phyloP scores from a whole-genome alignment of 441 rosid species.

The Monsonia emarginata region DNA sequence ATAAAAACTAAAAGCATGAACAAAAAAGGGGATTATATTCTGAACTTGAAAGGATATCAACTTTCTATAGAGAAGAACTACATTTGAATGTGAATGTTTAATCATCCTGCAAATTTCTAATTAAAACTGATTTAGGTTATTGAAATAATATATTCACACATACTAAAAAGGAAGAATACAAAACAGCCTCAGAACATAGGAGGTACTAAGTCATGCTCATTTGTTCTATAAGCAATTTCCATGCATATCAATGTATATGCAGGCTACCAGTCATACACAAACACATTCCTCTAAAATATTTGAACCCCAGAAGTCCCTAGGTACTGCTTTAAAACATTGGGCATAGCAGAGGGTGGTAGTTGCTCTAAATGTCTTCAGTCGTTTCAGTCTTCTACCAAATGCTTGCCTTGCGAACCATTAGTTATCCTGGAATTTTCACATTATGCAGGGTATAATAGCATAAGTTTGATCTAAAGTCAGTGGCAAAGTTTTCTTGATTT shows the following conservation, averaged over 20 bases:
- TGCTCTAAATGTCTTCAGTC: background rate
- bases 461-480: background rate
- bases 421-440: background rate
- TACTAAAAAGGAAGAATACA: too few relatives aligned
- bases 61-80: background rate
- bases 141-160: too few relatives aligned
- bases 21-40: background rate
- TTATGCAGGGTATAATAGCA: background rate
- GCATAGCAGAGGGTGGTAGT: background rate
- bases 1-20: background rate
- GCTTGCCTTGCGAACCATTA: background rate
- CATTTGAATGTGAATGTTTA: background rate
- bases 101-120: too few relatives aligned
- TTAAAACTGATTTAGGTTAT: too few relatives aligned
- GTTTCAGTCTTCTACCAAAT: too few relatives aligned
- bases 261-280: background rate
- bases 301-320: background rate
- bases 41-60: background rate
- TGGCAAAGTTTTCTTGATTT: background rate
- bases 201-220: too few relatives aligned
- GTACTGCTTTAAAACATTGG: background rate
- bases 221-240: too few relatives aligned
- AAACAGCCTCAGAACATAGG: too few relatives aligned
- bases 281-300: background rate
- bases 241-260: background rate